Percentiles rank a stretch among this genome's conserved stretches.
Evolutionary conservation across 768 basidiomycete species (phyloP).

Genomic region (Boletus insuetus): DNA sequence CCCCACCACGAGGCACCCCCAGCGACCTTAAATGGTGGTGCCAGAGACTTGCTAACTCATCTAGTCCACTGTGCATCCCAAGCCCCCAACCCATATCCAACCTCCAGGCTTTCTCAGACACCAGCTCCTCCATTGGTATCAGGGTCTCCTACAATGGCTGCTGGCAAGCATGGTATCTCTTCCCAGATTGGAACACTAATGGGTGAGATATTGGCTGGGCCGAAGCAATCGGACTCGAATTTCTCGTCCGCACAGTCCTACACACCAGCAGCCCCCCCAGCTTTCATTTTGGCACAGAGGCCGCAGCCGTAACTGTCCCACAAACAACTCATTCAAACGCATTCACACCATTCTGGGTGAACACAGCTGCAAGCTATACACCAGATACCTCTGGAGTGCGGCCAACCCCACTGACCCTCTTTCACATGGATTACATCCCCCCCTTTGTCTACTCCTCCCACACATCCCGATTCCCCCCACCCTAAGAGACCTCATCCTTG

Average conservation of each 20-base stretch:
- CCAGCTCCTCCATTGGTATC: too few relatives aligned
- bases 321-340: conserved; percentile 30
- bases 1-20: too few relatives aligned
- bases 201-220: background rate
- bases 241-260: background rate
- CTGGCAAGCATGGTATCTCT: too few relatives aligned
- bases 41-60: too few relatives aligned
- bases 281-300: conserved; percentile 29
- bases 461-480: background rate
- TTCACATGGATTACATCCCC: background rate
- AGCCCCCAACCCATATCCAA: too few relatives aligned
- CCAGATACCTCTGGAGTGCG: background rate
- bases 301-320: conserved; percentile 22
- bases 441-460: background rate
- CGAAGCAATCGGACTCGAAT: background rate
- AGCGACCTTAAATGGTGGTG: too few relatives aligned
- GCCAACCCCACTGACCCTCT: background rate
- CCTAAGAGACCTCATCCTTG: background rate
- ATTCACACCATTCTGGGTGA: conserved; percentile 9
- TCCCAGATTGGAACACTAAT: background rate
- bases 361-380: background rate
- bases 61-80: too few relatives aligned
- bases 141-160: too few relatives aligned
- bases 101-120: too few relatives aligned
- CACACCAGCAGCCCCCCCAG: background rate